These are phyloP conservation scores for Amanita rimosa DNA, from an alignment of 768 basidiomycete species.

Conservation along the genomic window DNA sequence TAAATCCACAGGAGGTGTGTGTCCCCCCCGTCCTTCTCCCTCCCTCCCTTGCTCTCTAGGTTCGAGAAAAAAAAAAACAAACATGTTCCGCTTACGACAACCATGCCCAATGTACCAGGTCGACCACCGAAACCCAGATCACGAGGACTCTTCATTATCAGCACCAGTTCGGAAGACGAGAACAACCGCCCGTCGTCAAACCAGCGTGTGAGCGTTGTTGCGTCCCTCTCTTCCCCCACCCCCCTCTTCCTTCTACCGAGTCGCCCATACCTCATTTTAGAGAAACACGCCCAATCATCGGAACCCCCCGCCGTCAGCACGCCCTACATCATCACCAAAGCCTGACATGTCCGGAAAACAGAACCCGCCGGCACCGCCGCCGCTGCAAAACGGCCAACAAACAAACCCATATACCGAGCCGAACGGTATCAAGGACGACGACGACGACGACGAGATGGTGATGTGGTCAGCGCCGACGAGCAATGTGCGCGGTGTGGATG, in stretches of 20 bases:
- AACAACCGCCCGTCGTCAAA: neutral
- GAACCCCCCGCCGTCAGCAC: neutral
- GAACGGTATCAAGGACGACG: too few relatives aligned
- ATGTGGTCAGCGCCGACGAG: slow-evolving; percentile 5
- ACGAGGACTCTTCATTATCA: neutral
- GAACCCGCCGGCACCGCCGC: too few relatives aligned
- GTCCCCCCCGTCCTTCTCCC: neutral
- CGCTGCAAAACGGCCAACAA: too few relatives aligned
- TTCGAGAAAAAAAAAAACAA: too few relatives aligned
- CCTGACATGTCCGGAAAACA: neutral
- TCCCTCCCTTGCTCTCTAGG: neutral
- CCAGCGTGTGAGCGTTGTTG: neutral
- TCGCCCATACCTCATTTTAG: neutral
- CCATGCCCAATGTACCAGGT: neutral
- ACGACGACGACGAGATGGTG: neutral
- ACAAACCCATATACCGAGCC: too few relatives aligned
- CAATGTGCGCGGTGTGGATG: neutral
- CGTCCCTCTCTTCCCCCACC: too few relatives aligned
- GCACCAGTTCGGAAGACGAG: neutral
- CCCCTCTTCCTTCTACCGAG: neutral
- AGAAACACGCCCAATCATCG: too few relatives aligned
- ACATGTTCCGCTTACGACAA: neutral
- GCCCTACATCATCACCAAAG: too few relatives aligned
- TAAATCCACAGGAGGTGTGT: slow-evolving; percentile 2
- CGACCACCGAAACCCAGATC: neutral